phyloP scores from a whole-genome alignment of 2,329 filamentous ascomycete genomes.

The Penicillium sp. region DNA sequence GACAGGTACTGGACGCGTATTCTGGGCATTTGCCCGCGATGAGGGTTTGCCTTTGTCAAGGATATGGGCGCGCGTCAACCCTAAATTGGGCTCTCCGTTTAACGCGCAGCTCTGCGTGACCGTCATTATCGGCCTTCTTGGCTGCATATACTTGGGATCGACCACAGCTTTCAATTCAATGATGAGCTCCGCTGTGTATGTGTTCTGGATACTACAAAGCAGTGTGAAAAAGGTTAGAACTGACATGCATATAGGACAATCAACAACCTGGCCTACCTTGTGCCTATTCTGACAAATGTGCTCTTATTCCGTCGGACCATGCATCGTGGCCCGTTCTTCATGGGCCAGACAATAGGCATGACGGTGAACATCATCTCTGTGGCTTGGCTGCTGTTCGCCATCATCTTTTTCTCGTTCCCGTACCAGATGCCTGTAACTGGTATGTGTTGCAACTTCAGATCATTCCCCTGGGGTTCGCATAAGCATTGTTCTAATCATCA shows the following conservation, averaged over 20 bases:
- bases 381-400: conserved; percentile 51
- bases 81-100: conserved; percentile 48
- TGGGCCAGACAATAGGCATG: conserved; percentile 44
- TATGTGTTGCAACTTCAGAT: conserved; percentile 11
- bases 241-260: conserved; percentile 38
- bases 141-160: conserved; percentile 65
- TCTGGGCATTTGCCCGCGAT: conserved; percentile 62
- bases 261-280: conserved; percentile 49
- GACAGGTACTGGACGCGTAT: conserved; percentile 52
- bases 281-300: conserved; percentile 51
- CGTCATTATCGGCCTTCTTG: conserved; percentile 56
- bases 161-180: conserved; percentile 65
- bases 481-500: not conserved
- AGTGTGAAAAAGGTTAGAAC: not conserved
- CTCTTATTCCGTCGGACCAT: conserved; percentile 47
- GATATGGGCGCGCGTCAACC: conserved; percentile 45
- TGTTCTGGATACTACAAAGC: not conserved
- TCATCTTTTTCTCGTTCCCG: conserved; percentile 52
- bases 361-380: conserved; percentile 48
- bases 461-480: too few species aligned
- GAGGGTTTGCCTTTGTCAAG: conserved; percentile 41
- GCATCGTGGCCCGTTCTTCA: conserved; percentile 47
- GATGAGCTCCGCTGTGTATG: conserved; percentile 28
- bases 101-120: conserved; percentile 56
- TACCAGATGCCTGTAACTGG: conserved; percentile 39